phyloP scores from a whole-genome alignment of 805 yeast species.

The Ogataea naganishii region DNA sequence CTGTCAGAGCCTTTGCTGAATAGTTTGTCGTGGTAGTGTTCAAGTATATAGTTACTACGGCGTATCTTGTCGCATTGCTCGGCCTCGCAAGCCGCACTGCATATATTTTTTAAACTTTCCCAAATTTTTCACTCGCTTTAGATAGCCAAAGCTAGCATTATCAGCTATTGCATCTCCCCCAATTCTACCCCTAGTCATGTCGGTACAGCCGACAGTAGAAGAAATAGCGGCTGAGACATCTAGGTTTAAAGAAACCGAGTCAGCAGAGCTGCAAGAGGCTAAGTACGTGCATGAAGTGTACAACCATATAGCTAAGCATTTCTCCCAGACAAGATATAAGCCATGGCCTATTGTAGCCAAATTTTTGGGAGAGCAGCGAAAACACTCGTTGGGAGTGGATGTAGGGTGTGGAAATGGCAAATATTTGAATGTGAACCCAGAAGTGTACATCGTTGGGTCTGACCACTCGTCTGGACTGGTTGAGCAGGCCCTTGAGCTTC shows the following conservation, averaged over 20 bases:
- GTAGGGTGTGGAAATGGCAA: slow-evolving; percentile 98
- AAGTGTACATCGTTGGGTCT: slow-evolving; percentile 64
- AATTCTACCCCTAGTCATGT: too few relatives aligned
- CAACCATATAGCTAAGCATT: slow-evolving; percentile 86
- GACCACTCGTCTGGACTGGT: slow-evolving; percentile 67
- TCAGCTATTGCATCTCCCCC: too few relatives aligned
- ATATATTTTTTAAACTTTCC: too few relatives aligned
- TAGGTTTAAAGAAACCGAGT: slow-evolving; percentile 19
- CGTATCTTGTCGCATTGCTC: too few relatives aligned
- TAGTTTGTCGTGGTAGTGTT: too few relatives aligned
- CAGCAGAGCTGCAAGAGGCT: slow-evolving; percentile 58
- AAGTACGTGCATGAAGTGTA: slow-evolving; percentile 85
- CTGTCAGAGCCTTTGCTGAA: too few relatives aligned
- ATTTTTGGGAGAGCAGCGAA: slow-evolving; percentile 41
- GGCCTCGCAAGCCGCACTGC: too few relatives aligned
- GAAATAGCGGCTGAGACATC: slow-evolving; percentile 19
- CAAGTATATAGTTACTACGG: too few relatives aligned
- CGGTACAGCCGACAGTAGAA: slow-evolving; percentile 20
- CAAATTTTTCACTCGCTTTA: background rate
- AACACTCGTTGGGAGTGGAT: slow-evolving; percentile 73
- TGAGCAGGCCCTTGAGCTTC: slow-evolving; percentile 46
- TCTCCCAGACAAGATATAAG: slow-evolving; percentile 87
- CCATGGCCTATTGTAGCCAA: slow-evolving; percentile 95
- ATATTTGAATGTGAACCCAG: slow-evolving; percentile 63
- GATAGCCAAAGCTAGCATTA: background rate